Evolutionary conservation across 495 filamentous ascomycete genomes (phyloP).

Genomic region (Penicillium egyptiacum): DNA sequence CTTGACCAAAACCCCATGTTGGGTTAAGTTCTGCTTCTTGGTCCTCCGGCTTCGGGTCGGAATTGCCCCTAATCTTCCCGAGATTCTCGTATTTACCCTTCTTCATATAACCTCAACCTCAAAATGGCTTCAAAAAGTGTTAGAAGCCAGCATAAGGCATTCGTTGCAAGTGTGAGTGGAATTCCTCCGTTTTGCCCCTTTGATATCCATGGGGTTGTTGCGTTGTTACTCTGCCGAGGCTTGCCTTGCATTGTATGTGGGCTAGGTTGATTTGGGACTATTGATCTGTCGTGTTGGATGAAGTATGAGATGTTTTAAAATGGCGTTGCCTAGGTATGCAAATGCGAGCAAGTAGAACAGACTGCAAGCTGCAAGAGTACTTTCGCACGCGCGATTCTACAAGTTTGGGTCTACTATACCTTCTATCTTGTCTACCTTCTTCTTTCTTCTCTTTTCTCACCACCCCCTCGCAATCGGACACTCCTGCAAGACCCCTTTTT

Average conservation of each 20-base stretch:
- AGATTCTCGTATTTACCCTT: constrained; percentile 9
- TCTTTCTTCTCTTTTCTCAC: constrained; percentile 1
- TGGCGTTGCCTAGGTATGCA: background rate
- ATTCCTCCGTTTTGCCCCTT: background rate
- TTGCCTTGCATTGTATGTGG: background rate
- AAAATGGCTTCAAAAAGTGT: constrained; percentile 27
- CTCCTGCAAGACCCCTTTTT: background rate
- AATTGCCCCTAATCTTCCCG: constrained; percentile 28
- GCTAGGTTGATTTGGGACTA: background rate
- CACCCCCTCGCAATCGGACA: background rate
- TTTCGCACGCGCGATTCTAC: background rate
- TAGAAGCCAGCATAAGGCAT: constrained; percentile 30
- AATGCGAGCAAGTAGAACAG: background rate
- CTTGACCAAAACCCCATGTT: constrained; percentile 7
- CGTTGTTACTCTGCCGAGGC: constrained; percentile 5
- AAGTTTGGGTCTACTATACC: background rate
- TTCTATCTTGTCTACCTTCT: constrained; percentile 3
- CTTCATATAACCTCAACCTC: constrained; percentile 4
- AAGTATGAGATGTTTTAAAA: background rate
- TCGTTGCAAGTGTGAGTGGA: constrained; percentile 33
- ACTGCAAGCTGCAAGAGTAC: background rate
- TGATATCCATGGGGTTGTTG: background rate
- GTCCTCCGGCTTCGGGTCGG: constrained; percentile 23
- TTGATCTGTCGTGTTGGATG: background rate
- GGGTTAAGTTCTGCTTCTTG: constrained; percentile 8